Percentiles rank a stretch among this genome's conserved stretches.
These are phyloP conservation scores for Fusarium continuum DNA, from an alignment of 2,329 filamentous ascomycete species.

Conservation along the genomic window DNA sequence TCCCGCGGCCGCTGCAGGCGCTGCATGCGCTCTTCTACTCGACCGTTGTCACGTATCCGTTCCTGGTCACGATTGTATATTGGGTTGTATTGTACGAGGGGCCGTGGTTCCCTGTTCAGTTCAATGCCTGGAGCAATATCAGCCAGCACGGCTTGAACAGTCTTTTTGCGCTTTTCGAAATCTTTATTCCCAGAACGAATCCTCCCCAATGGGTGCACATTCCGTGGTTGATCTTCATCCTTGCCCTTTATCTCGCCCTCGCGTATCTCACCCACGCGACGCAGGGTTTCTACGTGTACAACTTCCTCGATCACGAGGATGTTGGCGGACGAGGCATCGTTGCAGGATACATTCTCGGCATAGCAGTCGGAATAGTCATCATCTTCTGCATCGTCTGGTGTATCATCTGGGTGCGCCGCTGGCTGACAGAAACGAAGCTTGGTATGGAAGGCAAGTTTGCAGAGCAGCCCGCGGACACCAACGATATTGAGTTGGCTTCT, in stretches of 20 bases:
- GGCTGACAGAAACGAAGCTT: conserved; percentile 59
- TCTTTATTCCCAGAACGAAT: conserved; percentile 72
- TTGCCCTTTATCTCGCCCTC: conserved; percentile 76
- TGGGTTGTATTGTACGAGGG: conserved; percentile 69
- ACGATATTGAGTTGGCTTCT: conserved; percentile 44
- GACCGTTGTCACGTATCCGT: conserved; percentile 69
- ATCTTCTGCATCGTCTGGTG: conserved; percentile 63
- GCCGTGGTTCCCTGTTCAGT: conserved; percentile 61
- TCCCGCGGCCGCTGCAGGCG: conserved; percentile 69
- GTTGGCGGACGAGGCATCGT: conserved; percentile 59
- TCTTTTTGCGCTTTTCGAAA: conserved; percentile 78
- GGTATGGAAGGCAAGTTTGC: conserved; percentile 56
- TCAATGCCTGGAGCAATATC: conserved; percentile 70
- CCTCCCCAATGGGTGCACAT: conserved; percentile 70
- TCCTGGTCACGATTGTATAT: conserved; percentile 76
- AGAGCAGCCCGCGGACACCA: conserved; percentile 24
- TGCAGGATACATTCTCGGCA: conserved; percentile 70
- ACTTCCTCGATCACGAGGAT: conserved; percentile 75
- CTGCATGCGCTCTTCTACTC: conserved; percentile 73
- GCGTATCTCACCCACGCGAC: conserved; percentile 78
- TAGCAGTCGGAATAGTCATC: conserved; percentile 61
- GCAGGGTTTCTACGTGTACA: conserved; percentile 79
- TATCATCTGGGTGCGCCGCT: conserved; percentile 60
- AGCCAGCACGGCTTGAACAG: conserved; percentile 81
- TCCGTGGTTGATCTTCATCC: conserved; percentile 72